Base-by-base conservation (phyloP, 495 filamentous ascomycete genomes). In the Penicillium manginii region DNA sequence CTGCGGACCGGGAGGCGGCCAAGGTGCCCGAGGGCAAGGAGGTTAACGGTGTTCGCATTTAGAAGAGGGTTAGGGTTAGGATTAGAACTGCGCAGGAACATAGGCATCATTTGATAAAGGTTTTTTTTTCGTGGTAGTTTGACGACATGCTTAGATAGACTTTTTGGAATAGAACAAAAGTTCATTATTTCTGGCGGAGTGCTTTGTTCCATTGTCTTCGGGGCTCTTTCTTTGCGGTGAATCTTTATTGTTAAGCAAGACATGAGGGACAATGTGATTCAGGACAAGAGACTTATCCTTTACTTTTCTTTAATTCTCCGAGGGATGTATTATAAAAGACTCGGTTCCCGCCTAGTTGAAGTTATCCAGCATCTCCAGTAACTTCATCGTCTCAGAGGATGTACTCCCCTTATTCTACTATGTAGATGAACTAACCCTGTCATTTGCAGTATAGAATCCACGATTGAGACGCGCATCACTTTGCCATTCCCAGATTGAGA, bases 1-100 rank as follows among this genome's bases (percentile, higher is more conserved):
- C 64, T 18, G 74, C 65, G 40, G 78, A 80, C 48, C 68, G 73
- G 15, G 72, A 78, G 53, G 59, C 68, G 1, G 70, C 70, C 10
- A 76, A 78, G 59, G 70, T 74, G 2, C 63, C 70, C 1, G 64
- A 61, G 48, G 74, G 74, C 14, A 68, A 71, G 43, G 73, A 77
- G 56, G 66, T 76, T 19, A 54, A 73, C 42, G 77, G 73, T 0
- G 58, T 67, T 17, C 67, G 74, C 19, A 58, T 72, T 60, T 63
- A 53, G 51, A 37, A 37, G 35, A 5, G 17, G 14, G 40, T 12
- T 43, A 18, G n/a, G n/a, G n/a, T n/a, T n/a, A n/a, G 14, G 46
- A n/a, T 45, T 59, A n/a, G 19, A 15, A 26, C 15, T 23, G 6
- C 29, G 26, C 17, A 35, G 15, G 35, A 49, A 64, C 53, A 62